Percentiles rank a stretch among this genome's conserved stretches.
Evolutionary conservation across 805 yeast species (phyloP).

Genomic region (Peterozyma toletana): DNA sequence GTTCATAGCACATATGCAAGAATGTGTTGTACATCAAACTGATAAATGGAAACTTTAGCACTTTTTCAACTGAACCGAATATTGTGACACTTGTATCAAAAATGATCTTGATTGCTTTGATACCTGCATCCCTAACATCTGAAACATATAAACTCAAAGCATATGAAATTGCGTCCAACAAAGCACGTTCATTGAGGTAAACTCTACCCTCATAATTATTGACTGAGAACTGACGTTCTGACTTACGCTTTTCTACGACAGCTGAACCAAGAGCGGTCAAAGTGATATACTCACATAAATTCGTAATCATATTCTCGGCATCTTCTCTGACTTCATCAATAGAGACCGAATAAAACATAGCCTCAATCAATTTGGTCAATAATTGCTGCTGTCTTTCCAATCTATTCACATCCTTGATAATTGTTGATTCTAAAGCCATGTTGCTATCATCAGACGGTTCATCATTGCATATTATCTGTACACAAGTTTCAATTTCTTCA

Average conservation of each 20-base stretch:
- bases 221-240: conserved; percentile 64
- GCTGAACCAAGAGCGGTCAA: conserved; percentile 72
- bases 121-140: conserved; percentile 66
- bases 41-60: conserved; percentile 67
- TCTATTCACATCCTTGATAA: conserved; percentile 38
- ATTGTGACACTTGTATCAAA: conserved; percentile 54
- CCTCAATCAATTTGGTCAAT: conserved; percentile 55
- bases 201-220: conserved; percentile 75
- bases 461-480: conserved; percentile 32
- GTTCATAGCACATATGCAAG: conserved; percentile 88
- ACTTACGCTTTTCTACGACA: conserved; percentile 58
- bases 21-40: conserved; percentile 73
- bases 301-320: conserved; percentile 53
- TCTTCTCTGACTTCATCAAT: conserved; percentile 66
- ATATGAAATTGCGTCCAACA: conserved; percentile 68
- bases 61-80: conserved; percentile 61
- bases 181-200: conserved; percentile 57
- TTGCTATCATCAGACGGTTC: conserved; percentile 13
- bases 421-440: conserved; percentile 26
- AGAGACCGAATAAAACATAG: conserved; percentile 70
- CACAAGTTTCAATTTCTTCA: conserved; percentile 41
- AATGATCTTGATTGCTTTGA: conserved; percentile 55
- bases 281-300: conserved; percentile 73
- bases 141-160: conserved; percentile 74
- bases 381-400: conserved; percentile 60